These are phyloP conservation scores for Dothidotthia symphoricarpi DNA, from an alignment of 2,329 filamentous ascomycete genomes.

Conservation along the genomic window DNA sequence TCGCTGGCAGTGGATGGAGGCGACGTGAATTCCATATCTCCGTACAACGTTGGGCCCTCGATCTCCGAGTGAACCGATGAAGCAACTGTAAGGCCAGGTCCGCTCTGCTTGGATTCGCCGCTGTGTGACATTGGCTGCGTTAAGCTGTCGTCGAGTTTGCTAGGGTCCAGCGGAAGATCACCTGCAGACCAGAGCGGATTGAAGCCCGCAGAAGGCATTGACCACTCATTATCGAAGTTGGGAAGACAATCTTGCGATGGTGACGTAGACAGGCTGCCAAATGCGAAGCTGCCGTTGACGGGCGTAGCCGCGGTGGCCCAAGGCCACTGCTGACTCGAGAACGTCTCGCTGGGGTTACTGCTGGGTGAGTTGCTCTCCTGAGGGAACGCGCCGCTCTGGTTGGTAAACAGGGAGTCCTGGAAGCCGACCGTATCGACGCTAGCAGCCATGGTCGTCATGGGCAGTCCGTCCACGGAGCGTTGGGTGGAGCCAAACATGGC, in stretches of 20 bases:
- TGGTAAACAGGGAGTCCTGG: conserved; percentile 30
- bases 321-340: conserved; percentile 36
- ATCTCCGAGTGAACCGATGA: conserved; percentile 45
- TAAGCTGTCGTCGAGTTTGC: conserved; percentile 36
- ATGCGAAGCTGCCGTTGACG: conserved; percentile 31
- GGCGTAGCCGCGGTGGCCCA: conserved; percentile 30
- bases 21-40: conserved; percentile 36
- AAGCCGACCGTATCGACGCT: conserved; percentile 32
- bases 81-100: conserved; percentile 41
- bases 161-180: conserved; percentile 43
- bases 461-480: conserved; percentile 25
- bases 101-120: conserved; percentile 43
- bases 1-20: conserved; percentile 35
- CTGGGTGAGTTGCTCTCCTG: conserved; percentile 38
- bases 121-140: conserved; percentile 43
- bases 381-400: conserved; percentile 21
- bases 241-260: conserved; percentile 41
- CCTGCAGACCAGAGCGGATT: conserved; percentile 42
- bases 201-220: conserved; percentile 37
- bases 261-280: conserved; percentile 41
- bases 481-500: conserved; percentile 37
- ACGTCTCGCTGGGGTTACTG: conserved; percentile 34
- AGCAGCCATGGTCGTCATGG: conserved; percentile 27
- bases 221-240: conserved; percentile 37
- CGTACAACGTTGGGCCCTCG: conserved; percentile 36